phyloP scores from a whole-genome alignment of 805 yeast species.

The Grigorovia transvaalensis region DNA sequence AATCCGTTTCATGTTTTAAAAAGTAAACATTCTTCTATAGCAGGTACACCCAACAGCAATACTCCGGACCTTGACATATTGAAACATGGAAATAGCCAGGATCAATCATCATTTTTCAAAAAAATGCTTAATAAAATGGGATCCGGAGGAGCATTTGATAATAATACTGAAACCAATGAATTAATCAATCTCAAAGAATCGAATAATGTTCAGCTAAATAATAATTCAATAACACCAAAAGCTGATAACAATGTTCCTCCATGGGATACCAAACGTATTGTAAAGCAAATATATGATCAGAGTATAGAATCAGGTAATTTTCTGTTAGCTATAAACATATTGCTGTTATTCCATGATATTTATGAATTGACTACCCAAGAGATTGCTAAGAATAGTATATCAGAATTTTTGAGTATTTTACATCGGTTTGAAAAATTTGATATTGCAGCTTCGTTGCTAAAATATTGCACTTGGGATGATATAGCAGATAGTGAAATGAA shows the following conservation, averaged over 20 bases:
- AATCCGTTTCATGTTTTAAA: conserved; percentile 8
- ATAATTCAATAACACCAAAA: neutral
- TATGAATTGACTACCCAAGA: conserved; percentile 18
- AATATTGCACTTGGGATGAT: conserved; percentile 27
- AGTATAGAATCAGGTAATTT: conserved; percentile 26
- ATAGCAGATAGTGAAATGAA: conserved; percentile 19
- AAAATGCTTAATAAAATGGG: conserved; percentile 1
- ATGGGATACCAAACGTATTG: conserved; percentile 23
- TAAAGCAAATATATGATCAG: conserved; percentile 23
- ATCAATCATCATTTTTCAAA: conserved; percentile 3
- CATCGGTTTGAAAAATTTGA: conserved; percentile 28
- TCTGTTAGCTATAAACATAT: conserved; percentile 19
- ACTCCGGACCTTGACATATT: neutral
- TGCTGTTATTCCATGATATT: conserved; percentile 24
- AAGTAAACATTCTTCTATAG: conserved; percentile 13
- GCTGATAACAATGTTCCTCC: conserved; percentile 13
- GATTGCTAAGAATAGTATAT: conserved; percentile 22
- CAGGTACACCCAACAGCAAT: neutral
- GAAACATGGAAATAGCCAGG: neutral
- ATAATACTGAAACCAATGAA: neutral
- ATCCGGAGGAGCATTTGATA: neutral
- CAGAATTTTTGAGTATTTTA: conserved; percentile 23
- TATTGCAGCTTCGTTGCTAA: conserved; percentile 25
- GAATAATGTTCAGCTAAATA: neutral
- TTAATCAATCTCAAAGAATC: neutral